These are phyloP conservation scores for Talaromyces marneffei DNA, from an alignment of 2,329 filamentous ascomycete genomes.

Conservation along the genomic window DNA sequence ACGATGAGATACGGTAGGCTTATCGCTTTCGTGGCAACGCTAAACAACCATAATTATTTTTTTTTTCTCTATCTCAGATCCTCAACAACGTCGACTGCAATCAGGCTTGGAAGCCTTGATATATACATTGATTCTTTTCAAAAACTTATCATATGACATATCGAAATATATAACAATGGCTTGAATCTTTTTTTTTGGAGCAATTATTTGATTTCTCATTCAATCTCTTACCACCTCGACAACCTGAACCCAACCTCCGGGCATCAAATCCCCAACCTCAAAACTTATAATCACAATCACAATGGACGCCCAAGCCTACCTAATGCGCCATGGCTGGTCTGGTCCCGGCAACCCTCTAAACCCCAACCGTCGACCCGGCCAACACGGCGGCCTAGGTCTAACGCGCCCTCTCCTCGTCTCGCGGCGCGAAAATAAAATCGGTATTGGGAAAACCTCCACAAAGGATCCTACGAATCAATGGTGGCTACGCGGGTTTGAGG, in stretches of 20 bases:
- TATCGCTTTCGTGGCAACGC: conserved; percentile 2
- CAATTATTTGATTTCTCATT: neutral
- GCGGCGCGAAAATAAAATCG: conserved; percentile 74
- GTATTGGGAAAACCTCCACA: conserved; percentile 70
- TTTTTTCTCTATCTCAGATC: neutral
- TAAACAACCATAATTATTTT: neutral
- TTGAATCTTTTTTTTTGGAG: neutral
- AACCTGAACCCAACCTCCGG: neutral
- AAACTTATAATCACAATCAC: neutral
- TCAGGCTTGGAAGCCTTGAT: neutral
- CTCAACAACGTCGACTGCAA: neutral
- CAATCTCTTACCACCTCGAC: neutral
- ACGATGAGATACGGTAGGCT: conserved; percentile 6
- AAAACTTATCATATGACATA: neutral
- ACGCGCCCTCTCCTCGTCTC: conserved; percentile 76
- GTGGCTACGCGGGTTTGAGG: conserved; percentile 95
- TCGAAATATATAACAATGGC: neutral
- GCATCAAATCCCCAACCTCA: neutral
- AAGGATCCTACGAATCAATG: conserved; percentile 69
- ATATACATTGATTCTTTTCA: neutral
- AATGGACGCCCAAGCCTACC: conserved; percentile 81
- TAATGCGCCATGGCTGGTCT: conserved; percentile 83
- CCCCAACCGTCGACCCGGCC: conserved; percentile 46
- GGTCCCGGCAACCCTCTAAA: conserved; percentile 85
- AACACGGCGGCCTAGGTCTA: conserved; percentile 66